These are phyloP conservation scores for Lecanicillium sp. DNA, from an alignment of 2,329 filamentous ascomycete genomes.

Conservation along the genomic window DNA sequence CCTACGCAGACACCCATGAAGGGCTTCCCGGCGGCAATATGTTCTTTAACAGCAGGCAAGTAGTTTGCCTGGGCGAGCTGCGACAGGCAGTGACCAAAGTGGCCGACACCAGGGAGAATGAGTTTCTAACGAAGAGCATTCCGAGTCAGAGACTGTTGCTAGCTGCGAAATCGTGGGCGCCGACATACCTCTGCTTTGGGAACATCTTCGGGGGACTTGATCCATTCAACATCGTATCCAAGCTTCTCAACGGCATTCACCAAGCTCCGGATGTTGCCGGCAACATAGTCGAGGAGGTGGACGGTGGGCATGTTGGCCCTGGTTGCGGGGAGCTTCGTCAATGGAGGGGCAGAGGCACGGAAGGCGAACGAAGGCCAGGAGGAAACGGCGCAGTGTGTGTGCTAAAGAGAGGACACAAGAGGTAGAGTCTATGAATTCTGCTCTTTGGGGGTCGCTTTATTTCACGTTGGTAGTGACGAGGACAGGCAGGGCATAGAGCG, in stretches of 20 bases:
- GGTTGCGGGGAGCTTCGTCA: slow-evolving; percentile 2
- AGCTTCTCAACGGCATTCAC: slow-evolving; percentile 97
- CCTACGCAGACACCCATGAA: slow-evolving; percentile 98
- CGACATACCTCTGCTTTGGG: slow-evolving; percentile 67
- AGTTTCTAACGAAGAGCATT: slow-evolving; percentile 55
- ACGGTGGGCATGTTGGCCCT: slow-evolving; percentile 60
- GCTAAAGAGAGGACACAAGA: too few species aligned
- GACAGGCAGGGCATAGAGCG: too few species aligned
- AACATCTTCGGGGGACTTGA: slow-evolving; percentile 77
- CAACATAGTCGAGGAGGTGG: slow-evolving; percentile 79
- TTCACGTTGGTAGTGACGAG: too few species aligned
- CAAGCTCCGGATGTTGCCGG: slow-evolving; percentile 90
- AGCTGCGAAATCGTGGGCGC: neutral
- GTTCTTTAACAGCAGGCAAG: slow-evolving; percentile 69
- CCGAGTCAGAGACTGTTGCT: neutral
- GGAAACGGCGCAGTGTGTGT: too few species aligned
- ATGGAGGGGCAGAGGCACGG: slow-evolving; percentile 7
- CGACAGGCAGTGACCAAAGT: slow-evolving; percentile 91
- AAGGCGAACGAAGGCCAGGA: too few species aligned
- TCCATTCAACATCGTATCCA: slow-evolving; percentile 89
- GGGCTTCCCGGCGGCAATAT: slow-evolving; percentile 86
- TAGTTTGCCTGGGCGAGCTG: slow-evolving; percentile 79
- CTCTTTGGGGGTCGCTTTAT: too few species aligned
- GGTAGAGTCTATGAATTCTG: too few species aligned
- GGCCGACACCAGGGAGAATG: slow-evolving; percentile 91